A percentile compares a stretch with the other conserved stretches of the same genome.
Evolutionary conservation across 371 early-diverging fungal genomes (phyloP).

Genomic region (Cladochytrium tenue): DNA sequence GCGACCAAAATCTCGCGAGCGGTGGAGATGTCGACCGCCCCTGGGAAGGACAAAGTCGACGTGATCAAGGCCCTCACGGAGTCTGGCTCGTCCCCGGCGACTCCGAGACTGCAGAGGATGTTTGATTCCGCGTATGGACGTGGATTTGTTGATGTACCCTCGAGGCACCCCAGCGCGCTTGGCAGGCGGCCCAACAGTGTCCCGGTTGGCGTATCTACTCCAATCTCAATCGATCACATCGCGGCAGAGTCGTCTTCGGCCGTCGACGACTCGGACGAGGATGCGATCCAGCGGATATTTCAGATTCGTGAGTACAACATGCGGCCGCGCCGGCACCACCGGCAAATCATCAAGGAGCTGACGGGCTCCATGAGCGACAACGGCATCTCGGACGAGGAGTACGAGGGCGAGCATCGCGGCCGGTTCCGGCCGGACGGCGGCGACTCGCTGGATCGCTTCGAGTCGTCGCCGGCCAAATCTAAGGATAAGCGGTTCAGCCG

Average conservation of each 20-base stretch:
- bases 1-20: constrained; percentile 6
- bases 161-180: not conserved
- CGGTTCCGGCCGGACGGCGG: not conserved
- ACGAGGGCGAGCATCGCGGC: not conserved
- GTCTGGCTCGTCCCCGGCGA: constrained; percentile 7
- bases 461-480: not conserved
- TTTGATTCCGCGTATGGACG: constrained; percentile 30
- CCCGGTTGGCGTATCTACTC: not conserved
- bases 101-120: constrained; percentile 29
- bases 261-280: not conserved
- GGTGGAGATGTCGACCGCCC: not conserved
- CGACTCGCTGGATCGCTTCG: not conserved
- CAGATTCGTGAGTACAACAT: not conserved
- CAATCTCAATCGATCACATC: too few relatives aligned
- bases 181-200: not conserved
- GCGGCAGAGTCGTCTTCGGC: not conserved
- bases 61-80: constrained; percentile 3
- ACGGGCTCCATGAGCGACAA: not conserved
- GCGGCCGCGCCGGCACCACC: not conserved
- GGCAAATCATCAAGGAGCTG: not conserved
- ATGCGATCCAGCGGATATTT: not conserved
- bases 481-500: not conserved
- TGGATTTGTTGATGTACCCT: constrained; percentile 19
- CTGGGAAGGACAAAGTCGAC: not conserved
- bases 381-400: not conserved